Conservation (phyloP, 225 moss, liverwort and hornwort species). For the Lunularia cruciata region DNA sequence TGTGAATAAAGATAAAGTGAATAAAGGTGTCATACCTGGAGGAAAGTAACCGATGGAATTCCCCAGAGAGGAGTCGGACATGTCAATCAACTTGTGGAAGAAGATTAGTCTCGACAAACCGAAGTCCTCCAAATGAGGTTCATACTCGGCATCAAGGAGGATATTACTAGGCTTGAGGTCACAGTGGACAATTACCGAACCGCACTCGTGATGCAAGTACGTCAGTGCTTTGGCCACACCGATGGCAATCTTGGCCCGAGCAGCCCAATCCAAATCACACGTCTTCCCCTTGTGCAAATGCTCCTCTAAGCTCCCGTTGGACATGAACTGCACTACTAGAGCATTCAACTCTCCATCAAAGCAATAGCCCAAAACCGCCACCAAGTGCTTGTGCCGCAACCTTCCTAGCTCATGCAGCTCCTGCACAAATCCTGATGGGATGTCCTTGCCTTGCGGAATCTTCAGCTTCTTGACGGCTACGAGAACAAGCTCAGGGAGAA, state of each 20-base stretch:
- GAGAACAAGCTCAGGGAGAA: slow-evolving; percentile 49
- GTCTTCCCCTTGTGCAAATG: slow-evolving; percentile 31
- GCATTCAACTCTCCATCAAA: slow-evolving; percentile 41
- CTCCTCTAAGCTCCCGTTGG: slow-evolving; percentile 50
- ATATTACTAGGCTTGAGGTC: slow-evolving; percentile 51
- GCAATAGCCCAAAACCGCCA: slow-evolving; percentile 45
- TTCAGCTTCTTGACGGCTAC: slow-evolving; percentile 49
- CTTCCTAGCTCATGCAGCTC: slow-evolving; percentile 44
- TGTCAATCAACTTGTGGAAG: slow-evolving; percentile 37
- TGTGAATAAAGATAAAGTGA: background rate
- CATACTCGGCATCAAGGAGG: slow-evolving; percentile 43
- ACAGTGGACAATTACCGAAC: slow-evolving; percentile 39
- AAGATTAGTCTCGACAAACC: slow-evolving; percentile 48
- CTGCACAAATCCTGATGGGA: slow-evolving; percentile 29
- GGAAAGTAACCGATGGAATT: slow-evolving; percentile 50
- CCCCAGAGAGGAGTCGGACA: slow-evolving; percentile 37
- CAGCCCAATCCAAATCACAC: slow-evolving; percentile 40
- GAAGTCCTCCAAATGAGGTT: slow-evolving; percentile 47
- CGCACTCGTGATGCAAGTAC: slow-evolving; percentile 48
- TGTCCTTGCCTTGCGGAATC: slow-evolving; percentile 11
- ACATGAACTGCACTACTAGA: slow-evolving; percentile 50
- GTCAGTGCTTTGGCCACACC: slow-evolving; percentile 46
- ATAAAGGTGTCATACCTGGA: slow-evolving; percentile 33
- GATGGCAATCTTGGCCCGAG: slow-evolving; percentile 29
- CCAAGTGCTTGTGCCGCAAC: slow-evolving; percentile 43